Base-by-base conservation (phyloP, 768 basidiomycete species). In the Boletus vermiculosoides region DNA sequence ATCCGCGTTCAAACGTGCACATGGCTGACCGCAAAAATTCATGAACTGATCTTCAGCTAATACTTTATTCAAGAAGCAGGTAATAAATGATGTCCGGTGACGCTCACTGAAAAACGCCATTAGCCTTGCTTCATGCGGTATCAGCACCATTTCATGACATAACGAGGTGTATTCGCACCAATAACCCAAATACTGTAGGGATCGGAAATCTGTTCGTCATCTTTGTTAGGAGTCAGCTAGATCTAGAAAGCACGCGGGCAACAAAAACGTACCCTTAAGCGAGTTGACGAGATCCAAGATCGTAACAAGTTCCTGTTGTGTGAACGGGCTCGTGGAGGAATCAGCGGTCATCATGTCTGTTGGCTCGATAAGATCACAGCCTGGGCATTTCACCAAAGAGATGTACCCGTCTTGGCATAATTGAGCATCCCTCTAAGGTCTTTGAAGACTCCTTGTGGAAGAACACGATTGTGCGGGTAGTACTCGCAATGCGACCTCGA, bases 401-500 rank as follows among this genome's bases (percentile, higher is more conserved):
- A 31, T n/a, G n/a, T 25, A 65, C 63, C 62, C 0, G 54, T 65
- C 41, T 37, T 56, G 34, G 54, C 49, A 23, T 53, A 54, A n/a
- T 56, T 61, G 28, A 64, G 63, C 58, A 64, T 63, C 6, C 63
- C 58, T 48, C 52, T 52, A 4, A 63, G 54, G 9, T 47, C 44
- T 40, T 47, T 54, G 10, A 63, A 54, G 18, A 52, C 54, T n/a
- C n/a, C 18, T 13, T 45, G 33, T 1, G 58, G 53, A 40, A 61
- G 58, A 7, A 31, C 53, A 16, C 41, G 45, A 37, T 40, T 40
- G 11, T 64, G 47, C 1, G 54, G 58, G 10, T 65, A 61, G 45
- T 50, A 64, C 51, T 63, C 62, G 16, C 62, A 64, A 34, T 61
- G 63, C 7, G 59, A 46, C 63, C 63, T 63, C 9, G 3, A n/a